These are phyloP conservation scores for Neoboletus subvelutipes DNA, from an alignment of 768 basidiomycete genomes.

Conservation along the genomic window DNA sequence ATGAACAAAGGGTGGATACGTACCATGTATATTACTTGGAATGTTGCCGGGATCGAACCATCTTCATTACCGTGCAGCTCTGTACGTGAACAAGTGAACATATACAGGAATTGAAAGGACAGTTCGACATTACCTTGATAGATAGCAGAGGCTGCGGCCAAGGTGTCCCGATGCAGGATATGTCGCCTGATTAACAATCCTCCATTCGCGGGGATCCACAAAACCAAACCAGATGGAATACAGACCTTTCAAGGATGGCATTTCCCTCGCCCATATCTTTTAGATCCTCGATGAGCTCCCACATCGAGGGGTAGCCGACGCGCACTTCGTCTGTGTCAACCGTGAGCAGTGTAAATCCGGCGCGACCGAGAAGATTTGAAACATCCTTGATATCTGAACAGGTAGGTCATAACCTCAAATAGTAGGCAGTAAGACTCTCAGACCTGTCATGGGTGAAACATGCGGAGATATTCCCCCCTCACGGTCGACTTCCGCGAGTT, in stretches of 20 bases:
- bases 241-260: slow-evolving; percentile 80
- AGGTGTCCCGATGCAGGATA: slow-evolving; percentile 76
- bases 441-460: slow-evolving; percentile 96
- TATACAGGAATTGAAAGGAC: neutral
- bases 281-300: slow-evolving; percentile 94
- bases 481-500: slow-evolving; percentile 90
- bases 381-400: slow-evolving; percentile 83
- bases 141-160: slow-evolving; percentile 89
- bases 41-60: slow-evolving; percentile 88
- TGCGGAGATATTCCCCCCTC: slow-evolving; percentile 97
- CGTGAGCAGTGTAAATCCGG: slow-evolving; percentile 91
- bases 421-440: slow-evolving; percentile 15
- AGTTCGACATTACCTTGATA: slow-evolving; percentile 67
- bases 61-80: slow-evolving; percentile 84
- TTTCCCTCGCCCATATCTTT: slow-evolving; percentile 96
- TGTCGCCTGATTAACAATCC: slow-evolving; percentile 47
- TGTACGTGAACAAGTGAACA: slow-evolving; percentile 32
- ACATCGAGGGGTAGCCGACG: slow-evolving; percentile 91
- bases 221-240: neutral
- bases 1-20: slow-evolving; percentile 19
- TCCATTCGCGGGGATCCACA: neutral
- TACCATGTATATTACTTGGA: slow-evolving; percentile 94
- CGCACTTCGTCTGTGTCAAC: slow-evolving; percentile 94
- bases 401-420: slow-evolving; percentile 4
- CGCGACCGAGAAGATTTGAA: slow-evolving; percentile 87